Conservation (phyloP, 345 rosid genomes). For the Theobroma cacao region DNA sequence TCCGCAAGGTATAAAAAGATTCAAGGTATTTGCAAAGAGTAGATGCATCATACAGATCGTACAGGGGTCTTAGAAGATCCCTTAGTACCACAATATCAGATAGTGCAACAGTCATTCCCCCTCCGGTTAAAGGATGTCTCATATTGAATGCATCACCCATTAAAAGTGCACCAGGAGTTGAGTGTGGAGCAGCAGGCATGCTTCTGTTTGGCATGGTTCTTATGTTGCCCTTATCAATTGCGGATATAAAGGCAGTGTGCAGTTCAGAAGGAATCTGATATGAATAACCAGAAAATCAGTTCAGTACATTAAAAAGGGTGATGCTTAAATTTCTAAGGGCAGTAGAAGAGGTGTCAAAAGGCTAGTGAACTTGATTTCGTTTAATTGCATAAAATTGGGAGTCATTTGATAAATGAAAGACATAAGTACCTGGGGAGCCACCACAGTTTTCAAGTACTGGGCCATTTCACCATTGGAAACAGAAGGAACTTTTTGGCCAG, state of each 20-base stretch:
- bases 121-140: slow-evolving; percentile 65
- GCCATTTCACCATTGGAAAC: slow-evolving; percentile 74
- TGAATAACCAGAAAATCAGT: not conserved
- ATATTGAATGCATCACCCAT: slow-evolving; percentile 57
- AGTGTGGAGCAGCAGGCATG: slow-evolving; percentile 50
- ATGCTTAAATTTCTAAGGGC: too few species aligned
- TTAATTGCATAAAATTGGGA: not conserved
- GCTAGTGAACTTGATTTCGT: not conserved
- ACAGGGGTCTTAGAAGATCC: slow-evolving; percentile 42
- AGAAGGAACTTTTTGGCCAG: slow-evolving; percentile 62
- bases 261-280: slow-evolving; percentile 49
- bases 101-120: slow-evolving; percentile 62
- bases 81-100: slow-evolving; percentile 48
- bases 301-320: too few species aligned
- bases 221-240: slow-evolving; percentile 48
- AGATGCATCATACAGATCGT: slow-evolving; percentile 37
- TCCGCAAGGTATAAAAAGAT: slow-evolving; percentile 46
- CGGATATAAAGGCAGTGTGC: slow-evolving; percentile 31
- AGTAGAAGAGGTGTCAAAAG: too few species aligned
- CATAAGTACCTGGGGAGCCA: slow-evolving; percentile 50
- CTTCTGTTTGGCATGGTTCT: slow-evolving; percentile 54
- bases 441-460: slow-evolving; percentile 43
- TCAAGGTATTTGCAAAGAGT: slow-evolving; percentile 37
- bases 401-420: not conserved
- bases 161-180: slow-evolving; percentile 55